phyloP scores from a whole-genome alignment of 495 filamentous ascomycete species.

The Xylaria curta region DNA sequence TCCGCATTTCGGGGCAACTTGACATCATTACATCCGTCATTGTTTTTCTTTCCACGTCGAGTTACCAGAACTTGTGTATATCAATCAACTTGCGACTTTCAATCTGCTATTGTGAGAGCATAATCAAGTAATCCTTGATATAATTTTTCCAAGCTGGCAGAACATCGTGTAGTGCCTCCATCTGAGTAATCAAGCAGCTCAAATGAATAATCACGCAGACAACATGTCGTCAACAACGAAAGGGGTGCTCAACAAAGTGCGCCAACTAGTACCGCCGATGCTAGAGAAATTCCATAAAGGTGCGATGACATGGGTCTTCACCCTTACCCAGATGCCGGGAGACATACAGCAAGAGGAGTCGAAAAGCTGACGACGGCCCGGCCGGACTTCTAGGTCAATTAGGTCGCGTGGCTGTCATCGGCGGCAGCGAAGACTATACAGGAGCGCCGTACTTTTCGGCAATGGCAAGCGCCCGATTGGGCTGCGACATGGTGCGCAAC shows the following conservation, averaged over 20 bases:
- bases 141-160: neutral
- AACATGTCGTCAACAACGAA: conserved; percentile 57
- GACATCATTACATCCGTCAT: conserved; percentile 24
- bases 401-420: conserved; percentile 91
- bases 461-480: conserved; percentile 89
- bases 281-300: conserved; percentile 97
- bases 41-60: neutral
- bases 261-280: conserved; percentile 93
- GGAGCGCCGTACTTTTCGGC: conserved; percentile 98
- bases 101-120: neutral
- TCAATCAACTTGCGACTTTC: neutral
- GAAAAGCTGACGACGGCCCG: conserved; percentile 26
- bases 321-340: neutral
- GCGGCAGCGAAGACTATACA: conserved; percentile 94
- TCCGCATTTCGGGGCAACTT: conserved; percentile 23
- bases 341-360: neutral
- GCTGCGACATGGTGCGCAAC: conserved; percentile 77
- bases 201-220: conserved; percentile 34
- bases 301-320: conserved; percentile 37
- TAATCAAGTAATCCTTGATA: neutral
- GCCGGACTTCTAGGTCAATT: conserved; percentile 71
- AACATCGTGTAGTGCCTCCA: neutral
- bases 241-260: conserved; percentile 79
- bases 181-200: neutral
- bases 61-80: neutral